Evolutionary conservation across 345 rosid species (phyloP).

Genomic region (Gossypium longicalyx): DNA sequence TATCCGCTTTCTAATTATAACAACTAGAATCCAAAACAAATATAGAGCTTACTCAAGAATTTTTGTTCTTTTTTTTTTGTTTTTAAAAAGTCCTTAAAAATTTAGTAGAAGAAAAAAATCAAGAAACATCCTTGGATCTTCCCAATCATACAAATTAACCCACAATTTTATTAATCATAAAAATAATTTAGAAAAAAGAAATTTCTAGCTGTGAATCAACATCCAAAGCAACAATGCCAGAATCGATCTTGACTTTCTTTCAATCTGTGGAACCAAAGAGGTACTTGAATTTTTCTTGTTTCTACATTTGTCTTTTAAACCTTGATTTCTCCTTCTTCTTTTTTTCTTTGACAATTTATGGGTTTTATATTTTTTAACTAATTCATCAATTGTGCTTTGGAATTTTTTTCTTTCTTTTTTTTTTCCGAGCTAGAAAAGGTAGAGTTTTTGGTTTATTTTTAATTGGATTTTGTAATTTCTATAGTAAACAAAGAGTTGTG

Average conservation of each 20-base stretch:
- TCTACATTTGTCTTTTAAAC: constrained; percentile 24
- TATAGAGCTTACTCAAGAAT: not conserved
- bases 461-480: not conserved
- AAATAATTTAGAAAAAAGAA: not conserved
- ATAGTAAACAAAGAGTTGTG: not conserved
- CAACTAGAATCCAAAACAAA: not conserved
- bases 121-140: constrained; percentile 13
- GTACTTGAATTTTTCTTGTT: constrained; percentile 16
- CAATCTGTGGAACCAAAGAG: constrained; percentile 40
- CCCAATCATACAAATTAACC: constrained; percentile 5
- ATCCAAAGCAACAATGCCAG: constrained; percentile 34
- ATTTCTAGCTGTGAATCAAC: not conserved
- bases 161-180: not conserved
- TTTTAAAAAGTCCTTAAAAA: not conserved
- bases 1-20: not conserved
- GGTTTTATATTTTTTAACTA: constrained; percentile 9
- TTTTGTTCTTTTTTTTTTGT: no score
- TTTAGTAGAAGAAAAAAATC: not conserved
- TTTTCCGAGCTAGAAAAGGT: not conserved
- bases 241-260: constrained; percentile 39
- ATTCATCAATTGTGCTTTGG: not conserved
- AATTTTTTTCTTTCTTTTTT: not conserved
- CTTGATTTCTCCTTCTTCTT: constrained; percentile 23
- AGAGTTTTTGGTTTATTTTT: not conserved
- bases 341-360: constrained; percentile 37